Evolutionary conservation across 1,284 basidiomycete genomes (phyloP).

Genomic region (Microbotryum saponariae): DNA sequence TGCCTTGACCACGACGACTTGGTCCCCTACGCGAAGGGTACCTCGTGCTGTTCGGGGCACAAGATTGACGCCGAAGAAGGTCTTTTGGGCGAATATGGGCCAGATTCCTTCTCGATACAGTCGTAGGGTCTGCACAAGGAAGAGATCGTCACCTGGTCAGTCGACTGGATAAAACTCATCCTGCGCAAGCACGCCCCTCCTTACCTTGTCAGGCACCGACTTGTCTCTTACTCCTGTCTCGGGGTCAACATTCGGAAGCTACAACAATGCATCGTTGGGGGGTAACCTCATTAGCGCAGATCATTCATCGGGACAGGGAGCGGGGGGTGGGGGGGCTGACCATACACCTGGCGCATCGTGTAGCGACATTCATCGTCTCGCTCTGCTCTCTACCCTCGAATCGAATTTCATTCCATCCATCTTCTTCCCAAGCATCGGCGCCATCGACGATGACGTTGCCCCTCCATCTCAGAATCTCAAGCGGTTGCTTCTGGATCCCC

Average conservation of each 20-base stretch:
- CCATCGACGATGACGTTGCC: constrained; percentile 18
- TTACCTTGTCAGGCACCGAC: constrained; percentile 17
- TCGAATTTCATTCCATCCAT: constrained; percentile 18
- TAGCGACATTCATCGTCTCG: constrained; percentile 7
- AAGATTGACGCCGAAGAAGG: no score
- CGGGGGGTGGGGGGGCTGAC: not conserved
- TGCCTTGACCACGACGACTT: no score
- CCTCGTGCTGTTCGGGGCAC: no score
- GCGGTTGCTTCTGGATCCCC: not conserved
- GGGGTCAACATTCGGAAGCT: constrained; percentile 23
- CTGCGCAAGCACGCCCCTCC: constrained; percentile 1
- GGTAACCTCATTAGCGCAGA: no score
- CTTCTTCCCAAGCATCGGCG: constrained; percentile 10
- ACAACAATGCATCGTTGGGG: not conserved
- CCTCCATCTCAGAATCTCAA: constrained; percentile 15
- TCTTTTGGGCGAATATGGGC: no score
- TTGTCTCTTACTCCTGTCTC: constrained; percentile 13
- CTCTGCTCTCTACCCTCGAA: constrained; percentile 7
- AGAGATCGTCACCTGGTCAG: no score
- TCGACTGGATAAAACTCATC: no score
- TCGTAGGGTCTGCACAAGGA: no score
- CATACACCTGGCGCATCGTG: constrained; percentile 14
- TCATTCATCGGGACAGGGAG: no score
- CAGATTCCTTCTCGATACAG: no score
- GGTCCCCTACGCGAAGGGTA: no score